Evolutionary conservation across 768 basidiomycete species (phyloP).

Genomic region (Mycena floridula): DNA sequence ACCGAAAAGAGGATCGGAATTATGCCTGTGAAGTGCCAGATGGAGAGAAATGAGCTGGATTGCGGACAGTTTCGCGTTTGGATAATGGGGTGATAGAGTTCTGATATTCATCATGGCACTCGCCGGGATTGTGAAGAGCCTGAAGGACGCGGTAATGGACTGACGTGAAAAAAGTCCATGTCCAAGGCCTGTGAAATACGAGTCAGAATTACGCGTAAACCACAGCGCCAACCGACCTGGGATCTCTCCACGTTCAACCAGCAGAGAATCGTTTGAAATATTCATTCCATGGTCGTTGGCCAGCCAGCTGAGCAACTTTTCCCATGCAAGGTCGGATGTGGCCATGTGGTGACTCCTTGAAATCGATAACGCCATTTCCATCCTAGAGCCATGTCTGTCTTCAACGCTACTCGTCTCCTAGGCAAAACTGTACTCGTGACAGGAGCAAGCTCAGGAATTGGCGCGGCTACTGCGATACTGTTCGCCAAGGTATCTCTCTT

Average conservation of each 20-base stretch:
- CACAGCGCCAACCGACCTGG: too few species aligned
- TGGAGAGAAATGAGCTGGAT: slow-evolving; percentile 79
- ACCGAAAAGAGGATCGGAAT: slow-evolving; percentile 52
- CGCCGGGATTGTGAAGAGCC: slow-evolving; percentile 67
- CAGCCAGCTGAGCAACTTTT: slow-evolving; percentile 15
- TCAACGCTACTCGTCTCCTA: slow-evolving; percentile 73
- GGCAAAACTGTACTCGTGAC: slow-evolving; percentile 87
- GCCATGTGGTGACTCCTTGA: background rate
- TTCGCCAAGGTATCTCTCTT: slow-evolving; percentile 70
- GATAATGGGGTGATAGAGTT: slow-evolving; percentile 61
- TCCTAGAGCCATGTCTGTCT: slow-evolving; percentile 58
- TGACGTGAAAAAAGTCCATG: slow-evolving; percentile 62
- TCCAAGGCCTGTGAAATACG: slow-evolving; percentile 44
- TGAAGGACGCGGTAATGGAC: slow-evolving; percentile 34
- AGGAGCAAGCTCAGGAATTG: slow-evolving; percentile 87
- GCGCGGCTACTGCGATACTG: slow-evolving; percentile 81
- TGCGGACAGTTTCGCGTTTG: slow-evolving; percentile 43
- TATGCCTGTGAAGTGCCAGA: slow-evolving; percentile 62
- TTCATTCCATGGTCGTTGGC: slow-evolving; percentile 30
- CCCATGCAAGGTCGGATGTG: background rate
- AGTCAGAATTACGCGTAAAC: slow-evolving; percentile 1
- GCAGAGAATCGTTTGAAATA: slow-evolving; percentile 56
- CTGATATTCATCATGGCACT: slow-evolving; percentile 64
- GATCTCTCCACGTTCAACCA: too few species aligned
- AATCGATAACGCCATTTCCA: background rate